Percentiles rank a stretch among this genome's conserved stretches.
These are phyloP conservation scores for Pleurozium schreberi DNA, from an alignment of 225 moss, liverwort and hornwort genomes.

Conservation along the genomic window DNA sequence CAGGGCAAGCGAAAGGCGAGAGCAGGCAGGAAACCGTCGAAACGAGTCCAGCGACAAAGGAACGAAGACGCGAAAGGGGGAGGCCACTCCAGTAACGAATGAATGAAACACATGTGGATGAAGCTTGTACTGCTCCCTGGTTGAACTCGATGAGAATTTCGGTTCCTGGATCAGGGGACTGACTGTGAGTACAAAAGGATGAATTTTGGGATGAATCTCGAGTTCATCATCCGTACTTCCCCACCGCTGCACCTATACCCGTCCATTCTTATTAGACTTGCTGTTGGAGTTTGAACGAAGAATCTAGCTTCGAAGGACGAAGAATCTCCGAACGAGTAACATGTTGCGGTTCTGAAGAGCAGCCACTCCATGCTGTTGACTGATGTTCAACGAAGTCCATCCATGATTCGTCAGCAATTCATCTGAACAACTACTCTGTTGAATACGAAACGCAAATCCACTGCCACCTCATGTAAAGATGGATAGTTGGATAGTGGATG, in stretches of 20 bases:
- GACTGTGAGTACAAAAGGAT: neutral
- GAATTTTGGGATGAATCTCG: neutral
- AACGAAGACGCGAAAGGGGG: constrained; percentile 23
- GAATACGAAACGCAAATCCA: neutral
- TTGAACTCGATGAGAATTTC: neutral
- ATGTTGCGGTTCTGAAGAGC: neutral
- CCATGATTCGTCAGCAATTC: neutral
- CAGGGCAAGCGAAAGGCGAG: constrained; percentile 28
- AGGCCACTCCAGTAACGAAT: neutral
- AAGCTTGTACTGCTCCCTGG: too few species aligned
- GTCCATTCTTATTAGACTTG: neutral
- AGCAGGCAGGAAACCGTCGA: constrained; percentile 46
- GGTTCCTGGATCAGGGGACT: neutral
- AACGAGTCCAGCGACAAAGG: constrained; percentile 54
- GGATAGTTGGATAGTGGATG: neutral
- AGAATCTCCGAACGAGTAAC: neutral
- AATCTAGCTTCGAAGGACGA: neutral
- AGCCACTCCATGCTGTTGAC: neutral
- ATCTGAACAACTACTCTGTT: neutral
- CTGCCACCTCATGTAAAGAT: neutral
- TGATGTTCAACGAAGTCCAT: neutral
- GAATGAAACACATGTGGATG: neutral
- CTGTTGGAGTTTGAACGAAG: neutral
- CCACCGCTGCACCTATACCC: neutral
- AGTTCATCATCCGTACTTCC: neutral